phyloP scores from a whole-genome alignment of 352 stramenopile genomes.

The Thalassiosira mediterranea region DNA sequence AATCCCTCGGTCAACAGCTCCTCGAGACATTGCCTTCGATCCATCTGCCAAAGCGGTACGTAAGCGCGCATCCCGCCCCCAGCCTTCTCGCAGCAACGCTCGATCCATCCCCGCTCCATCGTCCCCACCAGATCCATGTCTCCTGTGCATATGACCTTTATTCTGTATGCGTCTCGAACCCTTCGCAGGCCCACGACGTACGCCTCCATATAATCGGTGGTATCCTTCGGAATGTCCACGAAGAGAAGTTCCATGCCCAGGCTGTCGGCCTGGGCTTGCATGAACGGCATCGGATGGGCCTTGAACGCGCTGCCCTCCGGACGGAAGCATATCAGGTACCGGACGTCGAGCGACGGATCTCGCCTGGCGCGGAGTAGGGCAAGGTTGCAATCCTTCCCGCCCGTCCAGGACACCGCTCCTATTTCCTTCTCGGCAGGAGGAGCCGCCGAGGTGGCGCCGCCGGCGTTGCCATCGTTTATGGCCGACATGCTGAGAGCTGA shows the following conservation, averaged over 20 bases:
- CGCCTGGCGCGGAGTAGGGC: slow-evolving; percentile 48
- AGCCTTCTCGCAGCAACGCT: slow-evolving; percentile 52
- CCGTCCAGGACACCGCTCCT: slow-evolving; percentile 65
- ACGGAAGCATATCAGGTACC: slow-evolving; percentile 48
- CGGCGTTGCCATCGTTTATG: not conserved
- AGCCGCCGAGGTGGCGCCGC: not conserved
- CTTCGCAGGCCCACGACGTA: slow-evolving; percentile 57
- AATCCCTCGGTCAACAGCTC: slow-evolving; percentile 50
- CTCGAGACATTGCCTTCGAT: slow-evolving; percentile 44
- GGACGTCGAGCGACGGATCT: slow-evolving; percentile 40
- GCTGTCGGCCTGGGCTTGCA: slow-evolving; percentile 58
- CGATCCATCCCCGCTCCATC: slow-evolving; percentile 65
- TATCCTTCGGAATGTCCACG: slow-evolving; percentile 28
- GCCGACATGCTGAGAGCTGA: no score
- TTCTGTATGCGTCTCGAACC: slow-evolving; percentile 51
- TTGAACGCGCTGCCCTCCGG: slow-evolving; percentile 37
- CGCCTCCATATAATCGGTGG: slow-evolving; percentile 53
- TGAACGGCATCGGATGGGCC: slow-evolving; percentile 62
- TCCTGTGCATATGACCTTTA: slow-evolving; percentile 62
- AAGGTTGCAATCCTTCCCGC: slow-evolving; percentile 76
- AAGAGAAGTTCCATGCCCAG: slow-evolving; percentile 40
- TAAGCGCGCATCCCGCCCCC: slow-evolving; percentile 37
- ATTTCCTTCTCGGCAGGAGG: slow-evolving; percentile 9
- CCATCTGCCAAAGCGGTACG: slow-evolving; percentile 62
- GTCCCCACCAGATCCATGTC: slow-evolving; percentile 73